Conservation (phyloP, 2,329 filamentous ascomycete genomes). For the Trichoderma polysporum region DNA sequence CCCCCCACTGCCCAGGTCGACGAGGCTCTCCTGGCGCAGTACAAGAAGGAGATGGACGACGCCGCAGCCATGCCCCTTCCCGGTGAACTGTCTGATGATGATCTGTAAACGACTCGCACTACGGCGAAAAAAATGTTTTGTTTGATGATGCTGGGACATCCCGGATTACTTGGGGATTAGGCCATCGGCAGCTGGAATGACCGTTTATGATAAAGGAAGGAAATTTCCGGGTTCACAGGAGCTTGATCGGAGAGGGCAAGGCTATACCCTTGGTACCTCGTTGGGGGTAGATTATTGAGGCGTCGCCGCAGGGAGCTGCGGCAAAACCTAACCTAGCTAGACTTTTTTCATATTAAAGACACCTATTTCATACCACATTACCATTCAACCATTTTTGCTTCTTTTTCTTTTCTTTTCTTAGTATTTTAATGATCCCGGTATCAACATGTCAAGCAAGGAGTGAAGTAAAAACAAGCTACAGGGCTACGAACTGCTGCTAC, state of each 20-base stretch:
- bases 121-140: conserved; percentile 29
- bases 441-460: not conserved
- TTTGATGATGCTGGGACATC: conserved; percentile 20
- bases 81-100: conserved; percentile 84
- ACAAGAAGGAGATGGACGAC: conserved; percentile 83
- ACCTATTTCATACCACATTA: conserved; percentile 21
- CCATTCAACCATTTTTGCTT: not conserved
- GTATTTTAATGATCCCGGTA: not conserved
- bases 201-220: conserved; percentile 40
- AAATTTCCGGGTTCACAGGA: conserved; percentile 37
- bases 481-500: not conserved
- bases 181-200: conserved; percentile 34
- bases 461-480: not conserved
- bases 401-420: not conserved
- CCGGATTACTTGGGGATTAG: conserved; percentile 11
- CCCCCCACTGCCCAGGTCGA: conserved; percentile 92
- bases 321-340: conserved; percentile 36
- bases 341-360: conserved; percentile 34
- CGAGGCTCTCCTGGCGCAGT: conserved; percentile 74
- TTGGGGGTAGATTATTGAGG: conserved; percentile 34
- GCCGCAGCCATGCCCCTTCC: conserved; percentile 84
- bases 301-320: conserved; percentile 34
- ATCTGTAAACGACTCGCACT: conserved; percentile 50
- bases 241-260: conserved; percentile 38
- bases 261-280: conserved; percentile 33